Percentiles rank a stretch among this genome's conserved stretches.
Conservation (phyloP, 768 basidiomycete genomes). For the Mycena albidolilacea region DNA sequence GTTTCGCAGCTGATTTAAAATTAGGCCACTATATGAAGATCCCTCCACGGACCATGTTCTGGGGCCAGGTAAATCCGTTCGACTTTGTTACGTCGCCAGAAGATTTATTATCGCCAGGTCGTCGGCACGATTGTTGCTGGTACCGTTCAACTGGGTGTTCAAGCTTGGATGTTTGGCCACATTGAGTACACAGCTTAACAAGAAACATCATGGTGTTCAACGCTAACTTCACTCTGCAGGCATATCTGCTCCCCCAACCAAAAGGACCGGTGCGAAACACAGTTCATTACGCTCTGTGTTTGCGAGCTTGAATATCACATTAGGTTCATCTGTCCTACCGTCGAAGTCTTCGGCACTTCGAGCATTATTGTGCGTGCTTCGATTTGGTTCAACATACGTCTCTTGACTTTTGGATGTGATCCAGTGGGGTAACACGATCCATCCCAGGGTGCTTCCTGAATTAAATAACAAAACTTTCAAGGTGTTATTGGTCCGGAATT, state of each 20-base stretch:
- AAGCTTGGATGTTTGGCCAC: conserved; percentile 74
- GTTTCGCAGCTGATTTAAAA: conserved; percentile 76
- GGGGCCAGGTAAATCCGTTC: conserved; percentile 41
- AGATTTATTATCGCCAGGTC: conserved; percentile 44
- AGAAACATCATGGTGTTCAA: conserved; percentile 8
- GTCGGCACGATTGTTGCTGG: conserved; percentile 70
- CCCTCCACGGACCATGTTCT: conserved; percentile 58
- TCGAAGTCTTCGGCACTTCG: conserved; percentile 67
- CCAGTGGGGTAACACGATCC: conserved; percentile 37
- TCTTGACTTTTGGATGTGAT: conserved; percentile 30
- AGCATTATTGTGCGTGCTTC: conserved; percentile 67
- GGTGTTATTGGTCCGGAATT: conserved; percentile 67
- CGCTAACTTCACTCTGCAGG: conserved; percentile 41
- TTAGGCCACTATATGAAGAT: conserved; percentile 48
- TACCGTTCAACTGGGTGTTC: conserved; percentile 77
- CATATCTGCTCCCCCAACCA: conserved; percentile 64
- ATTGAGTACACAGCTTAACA: conserved; percentile 50
- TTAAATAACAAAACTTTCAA: conserved; percentile 42
- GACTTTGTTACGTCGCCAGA: background rate
- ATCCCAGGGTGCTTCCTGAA: background rate
- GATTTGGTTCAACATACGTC: background rate
- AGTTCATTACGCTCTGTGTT: background rate
- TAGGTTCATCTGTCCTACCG: conserved; percentile 66
- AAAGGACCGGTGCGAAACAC: conserved; percentile 53
- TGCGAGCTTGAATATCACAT: background rate